Evolutionary conservation across 306 rosid genomes (phyloP), one percentile per base, ranked within the genome.

Genomic region (Hylodesmum podocarpum): DNA sequence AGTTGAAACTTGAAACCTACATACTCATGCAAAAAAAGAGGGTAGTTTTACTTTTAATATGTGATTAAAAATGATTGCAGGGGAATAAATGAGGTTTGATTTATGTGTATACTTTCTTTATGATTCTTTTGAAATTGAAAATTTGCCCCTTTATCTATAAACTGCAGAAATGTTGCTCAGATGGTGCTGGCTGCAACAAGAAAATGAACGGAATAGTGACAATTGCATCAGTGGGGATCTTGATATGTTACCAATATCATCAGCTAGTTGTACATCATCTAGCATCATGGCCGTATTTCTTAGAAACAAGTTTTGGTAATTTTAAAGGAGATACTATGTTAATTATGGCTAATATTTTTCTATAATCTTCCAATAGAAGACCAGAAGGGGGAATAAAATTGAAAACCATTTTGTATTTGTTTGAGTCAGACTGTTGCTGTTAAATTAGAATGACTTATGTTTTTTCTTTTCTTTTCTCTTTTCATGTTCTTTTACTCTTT

Each of bases 261-360:
- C 50, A 68, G 86, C 76, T 75, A 63, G 54, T 73, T 76, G 70
- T 72, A 47, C 49, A 67, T 80, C 80, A 75, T 71, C 72, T 22
- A 46, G 76, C 78, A 78, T 83, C 76, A 21, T 67, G 59, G 72
- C 66, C 65, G 63, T 83, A 65, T 79, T 78, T 81, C 43, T 75
- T 70, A 27, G 44, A 59, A 55, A 55, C 70, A 78, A 81, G 82
- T 82, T 85, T 76, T 86, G 77, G 68, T 59, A 66, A 41, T 72
- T 76, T 76, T 49, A 55, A 75, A 51, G 33, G 46, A 51, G 80
- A 80, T n/a, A 65, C 73, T 44, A 34, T 61, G 55, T 49, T 69
- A 80, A 74, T 66, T 62, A 80, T 80, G 78, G 79, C 73, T 62
- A 69, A 73, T 73, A 50, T 83, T 70, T 81, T 83, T 74, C 77